phyloP scores from a whole-genome alignment of 2,329 filamentous ascomycete genomes.

The Aspergillus melleus region DNA sequence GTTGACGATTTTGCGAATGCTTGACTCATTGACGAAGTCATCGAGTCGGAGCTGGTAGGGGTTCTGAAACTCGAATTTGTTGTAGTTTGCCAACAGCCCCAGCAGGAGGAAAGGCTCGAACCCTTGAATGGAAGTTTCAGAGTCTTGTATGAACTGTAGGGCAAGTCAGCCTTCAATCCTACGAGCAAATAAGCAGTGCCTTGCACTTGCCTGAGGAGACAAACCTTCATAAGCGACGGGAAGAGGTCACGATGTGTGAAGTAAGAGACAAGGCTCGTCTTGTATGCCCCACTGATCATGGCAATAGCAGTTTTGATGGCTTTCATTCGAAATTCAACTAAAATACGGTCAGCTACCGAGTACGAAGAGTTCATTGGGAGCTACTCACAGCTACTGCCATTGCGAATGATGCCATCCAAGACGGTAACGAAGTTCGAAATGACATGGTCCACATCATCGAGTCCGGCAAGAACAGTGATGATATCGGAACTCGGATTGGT shows the following conservation, averaged over 20 bases:
- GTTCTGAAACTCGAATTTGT: conserved; percentile 98
- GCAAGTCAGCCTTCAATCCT: neutral
- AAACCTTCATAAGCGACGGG: conserved; percentile 88
- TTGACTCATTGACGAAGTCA: conserved; percentile 90
- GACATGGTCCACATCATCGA: conserved; percentile 81
- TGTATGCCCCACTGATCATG: conserved; percentile 89
- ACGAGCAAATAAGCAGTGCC: neutral
- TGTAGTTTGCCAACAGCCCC: conserved; percentile 91
- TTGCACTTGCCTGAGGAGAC: conserved; percentile 11
- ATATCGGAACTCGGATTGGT: conserved; percentile 94
- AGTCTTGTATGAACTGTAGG: conserved; percentile 76
- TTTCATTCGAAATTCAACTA: conserved; percentile 73
- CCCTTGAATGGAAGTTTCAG: conserved; percentile 62
- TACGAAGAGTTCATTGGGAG: neutral
- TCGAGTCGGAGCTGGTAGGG: conserved; percentile 89
- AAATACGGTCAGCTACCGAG: neutral
- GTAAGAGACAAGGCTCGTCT: conserved; percentile 90
- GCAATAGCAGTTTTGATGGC: conserved; percentile 80
- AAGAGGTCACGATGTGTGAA: conserved; percentile 94
- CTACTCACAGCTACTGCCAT: conserved; percentile 66
- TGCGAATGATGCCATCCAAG: conserved; percentile 79
- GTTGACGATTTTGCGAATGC: conserved; percentile 77
- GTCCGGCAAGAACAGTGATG: conserved; percentile 82
- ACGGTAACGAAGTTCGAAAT: conserved; percentile 86
- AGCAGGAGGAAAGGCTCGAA: conserved; percentile 79